Evolutionary conservation across 2,329 filamentous ascomycete genomes (phyloP), one percentile per base, ranked within the genome.

Genomic region (Ophiostoma populinum): DNA sequence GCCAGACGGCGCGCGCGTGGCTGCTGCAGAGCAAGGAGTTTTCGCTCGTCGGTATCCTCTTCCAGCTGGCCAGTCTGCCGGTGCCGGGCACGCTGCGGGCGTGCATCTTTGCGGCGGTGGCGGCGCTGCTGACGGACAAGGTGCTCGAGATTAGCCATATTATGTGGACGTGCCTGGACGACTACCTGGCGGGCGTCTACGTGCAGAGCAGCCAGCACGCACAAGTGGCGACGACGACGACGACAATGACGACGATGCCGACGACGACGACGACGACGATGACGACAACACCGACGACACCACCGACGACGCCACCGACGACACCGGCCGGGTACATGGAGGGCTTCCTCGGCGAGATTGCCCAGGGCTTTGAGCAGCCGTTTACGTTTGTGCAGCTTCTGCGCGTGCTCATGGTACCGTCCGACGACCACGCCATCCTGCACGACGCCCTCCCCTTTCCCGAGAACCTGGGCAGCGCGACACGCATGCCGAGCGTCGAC

Each of bases 381-480:
- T 79, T 81, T 47, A 74, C 86, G 1, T 86, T 98, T 45, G 72
- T 92, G 24, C 70, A 75, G 43, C 64, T 95, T 5, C 59, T 98
- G 9, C 70, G 76, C 22, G 64, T 74, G 0, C 63, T 98, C 12
- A 61, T 87, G 16, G 61, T 67, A 6, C 82, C 86, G 0, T 65
- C 74, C 10, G 56, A 61, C 1, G 70, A 68, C 27, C 64, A 71
- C 32, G 63, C 62, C 25, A 64, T 67, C 0, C 59, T 86, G 7
- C 76, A 78, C 43, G 80, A 95, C 49, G 65, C 63, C 1, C 59
- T 98, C 4, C 78, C 87, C 0, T 98, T 94, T 49, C 82, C 87
- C 0, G 86, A 94, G 52, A 75, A 70, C 26, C 63, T 98, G 7
- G 86, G 87, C 5, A 72, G 75, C 12, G 67, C 73, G 9, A 80